Conservation (phyloP, 352 stramenopile genomes). For the Globisporangium acanthophoron region DNA sequence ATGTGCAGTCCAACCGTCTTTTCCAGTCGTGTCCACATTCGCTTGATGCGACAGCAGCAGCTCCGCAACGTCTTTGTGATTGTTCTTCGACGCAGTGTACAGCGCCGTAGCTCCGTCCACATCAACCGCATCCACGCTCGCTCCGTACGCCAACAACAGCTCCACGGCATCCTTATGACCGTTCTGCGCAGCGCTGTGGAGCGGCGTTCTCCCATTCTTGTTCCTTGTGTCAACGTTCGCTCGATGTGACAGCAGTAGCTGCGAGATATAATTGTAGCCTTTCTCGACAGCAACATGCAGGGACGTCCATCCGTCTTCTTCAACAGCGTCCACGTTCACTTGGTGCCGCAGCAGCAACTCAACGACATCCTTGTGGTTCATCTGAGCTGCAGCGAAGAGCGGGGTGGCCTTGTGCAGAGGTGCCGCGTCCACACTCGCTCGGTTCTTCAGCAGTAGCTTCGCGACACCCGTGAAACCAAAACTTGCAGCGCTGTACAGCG, state of each 20-base stretch:
- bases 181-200: conserved; percentile 19
- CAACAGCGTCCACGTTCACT: no score
- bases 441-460: conserved; percentile 25
- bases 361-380: no score
- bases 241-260: conserved; percentile 30
- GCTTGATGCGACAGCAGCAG: not conserved
- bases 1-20: not conserved
- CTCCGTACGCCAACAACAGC: not conserved
- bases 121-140: not conserved
- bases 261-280: conserved; percentile 28
- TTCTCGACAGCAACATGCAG: not conserved
- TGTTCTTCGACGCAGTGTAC: not conserved
- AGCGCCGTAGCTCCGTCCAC: not conserved
- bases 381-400: conserved; percentile 35
- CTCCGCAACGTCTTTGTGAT: no score
- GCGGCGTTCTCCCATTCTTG: not conserved
- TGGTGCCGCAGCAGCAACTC: no score
- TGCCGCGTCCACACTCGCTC: conserved; percentile 23
- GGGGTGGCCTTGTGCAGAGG: conserved; percentile 15
- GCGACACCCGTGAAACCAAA: conserved; percentile 27
- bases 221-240: conserved; percentile 23
- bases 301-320: no score
- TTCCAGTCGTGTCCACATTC: no score
- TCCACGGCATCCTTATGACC: not conserved
- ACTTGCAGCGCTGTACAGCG: conserved; percentile 12